phyloP scores from a whole-genome alignment of 2,329 filamentous ascomycete species.

The Dactylellina drechsleri region DNA sequence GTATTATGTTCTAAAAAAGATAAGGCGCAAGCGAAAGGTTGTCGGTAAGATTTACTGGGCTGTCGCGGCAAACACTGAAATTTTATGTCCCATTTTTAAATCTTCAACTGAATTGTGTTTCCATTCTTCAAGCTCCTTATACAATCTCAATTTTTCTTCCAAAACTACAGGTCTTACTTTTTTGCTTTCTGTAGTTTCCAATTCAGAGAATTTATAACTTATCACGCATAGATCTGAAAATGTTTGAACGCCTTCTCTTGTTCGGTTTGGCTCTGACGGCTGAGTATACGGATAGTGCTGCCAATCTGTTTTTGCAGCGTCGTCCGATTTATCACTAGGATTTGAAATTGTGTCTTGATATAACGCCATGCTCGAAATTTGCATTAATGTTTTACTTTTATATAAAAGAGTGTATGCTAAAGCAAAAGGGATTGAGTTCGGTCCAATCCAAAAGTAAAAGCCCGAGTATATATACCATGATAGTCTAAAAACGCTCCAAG shows the following conservation, averaged over 20 bases:
- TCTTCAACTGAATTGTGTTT: background rate
- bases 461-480: background rate
- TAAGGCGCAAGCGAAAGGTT: too few relatives aligned
- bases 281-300: constrained; percentile 4
- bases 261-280: background rate
- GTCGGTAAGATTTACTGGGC: background rate
- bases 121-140: background rate
- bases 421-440: background rate
- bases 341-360: background rate
- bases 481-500: constrained; percentile 4
- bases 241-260: background rate
- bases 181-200: background rate
- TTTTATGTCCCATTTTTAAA: background rate
- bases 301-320: background rate
- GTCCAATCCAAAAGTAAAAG: background rate
- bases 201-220: background rate
- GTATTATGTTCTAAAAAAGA: too few relatives aligned
- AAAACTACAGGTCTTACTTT: background rate
- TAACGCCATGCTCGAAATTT: background rate
- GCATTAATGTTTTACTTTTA: background rate
- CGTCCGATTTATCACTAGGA: too few relatives aligned
- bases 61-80: background rate
- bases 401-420: background rate
- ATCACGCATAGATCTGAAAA: background rate
- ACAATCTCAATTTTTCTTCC: background rate